phyloP scores from a whole-genome alignment of 768 basidiomycete genomes.

The Mycena metata region DNA sequence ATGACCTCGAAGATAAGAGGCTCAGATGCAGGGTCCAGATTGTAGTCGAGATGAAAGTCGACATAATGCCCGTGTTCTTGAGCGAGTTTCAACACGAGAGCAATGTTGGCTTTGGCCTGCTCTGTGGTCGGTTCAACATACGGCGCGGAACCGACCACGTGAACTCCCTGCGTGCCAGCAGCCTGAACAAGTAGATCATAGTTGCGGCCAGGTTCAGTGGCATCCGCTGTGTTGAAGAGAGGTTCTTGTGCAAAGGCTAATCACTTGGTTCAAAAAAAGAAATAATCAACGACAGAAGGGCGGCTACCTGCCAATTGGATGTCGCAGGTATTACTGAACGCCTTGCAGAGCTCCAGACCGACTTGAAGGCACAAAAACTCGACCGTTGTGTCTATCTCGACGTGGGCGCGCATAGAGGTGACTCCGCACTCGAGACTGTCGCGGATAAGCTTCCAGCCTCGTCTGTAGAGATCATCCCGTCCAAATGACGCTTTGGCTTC shows the following conservation, averaged over 20 bases:
- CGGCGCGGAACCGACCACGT: constrained; percentile 73
- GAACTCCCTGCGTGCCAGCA: constrained; percentile 54
- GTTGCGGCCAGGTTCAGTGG: constrained; percentile 58
- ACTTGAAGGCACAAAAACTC: constrained; percentile 66
- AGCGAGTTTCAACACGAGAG: constrained; percentile 64
- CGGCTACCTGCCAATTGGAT: constrained; percentile 69
- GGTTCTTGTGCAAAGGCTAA: constrained; percentile 75
- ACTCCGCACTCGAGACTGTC: constrained; percentile 74
- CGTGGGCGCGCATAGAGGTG: constrained; percentile 76
- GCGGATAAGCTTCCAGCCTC: constrained; percentile 67
- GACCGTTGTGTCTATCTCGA: constrained; percentile 73
- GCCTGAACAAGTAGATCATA: constrained; percentile 60
- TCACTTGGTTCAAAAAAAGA: constrained; percentile 2
- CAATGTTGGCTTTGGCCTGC: constrained; percentile 67
- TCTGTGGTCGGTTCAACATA: constrained; percentile 68
- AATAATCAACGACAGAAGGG: background rate
- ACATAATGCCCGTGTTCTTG: constrained; percentile 55
- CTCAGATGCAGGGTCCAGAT: constrained; percentile 63
- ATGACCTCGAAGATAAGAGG: constrained; percentile 72
- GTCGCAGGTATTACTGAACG: constrained; percentile 62
- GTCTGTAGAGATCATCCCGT: constrained; percentile 60
- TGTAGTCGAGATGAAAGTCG: constrained; percentile 81
- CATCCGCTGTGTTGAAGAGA: constrained; percentile 55
- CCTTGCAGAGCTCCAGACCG: constrained; percentile 61
- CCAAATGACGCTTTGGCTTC: constrained; percentile 65